Evolutionary conservation across 1,139 yeast genomes (phyloP).

Genomic region (Yamadazyma atlantica): DNA sequence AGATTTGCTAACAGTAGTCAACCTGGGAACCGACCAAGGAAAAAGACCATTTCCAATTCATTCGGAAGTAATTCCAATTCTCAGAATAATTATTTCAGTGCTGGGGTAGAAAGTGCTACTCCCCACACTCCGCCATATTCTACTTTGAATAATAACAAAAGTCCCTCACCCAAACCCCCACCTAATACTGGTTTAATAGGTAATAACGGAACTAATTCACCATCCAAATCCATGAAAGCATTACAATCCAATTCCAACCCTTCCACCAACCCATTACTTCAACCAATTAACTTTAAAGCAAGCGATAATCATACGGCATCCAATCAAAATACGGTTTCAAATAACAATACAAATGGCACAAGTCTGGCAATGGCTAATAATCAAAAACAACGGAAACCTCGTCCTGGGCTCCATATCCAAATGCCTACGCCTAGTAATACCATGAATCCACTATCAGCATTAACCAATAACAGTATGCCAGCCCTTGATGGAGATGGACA

Average conservation of each 20-base stretch:
- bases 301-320: conserved; percentile 6
- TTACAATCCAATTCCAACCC: conserved; percentile 40
- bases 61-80: conserved; percentile 19
- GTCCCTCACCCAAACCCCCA: conserved; percentile 45
- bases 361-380: conserved; percentile 3
- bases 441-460: conserved; percentile 33
- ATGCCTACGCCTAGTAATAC: conserved; percentile 49
- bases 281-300: conserved; percentile 56
- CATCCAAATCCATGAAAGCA: conserved; percentile 59
- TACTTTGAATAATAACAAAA: conserved; percentile 19
- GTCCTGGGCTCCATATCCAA: conserved; percentile 46
- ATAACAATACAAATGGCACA: not conserved
- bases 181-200: conserved; percentile 22
- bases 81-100: conserved; percentile 6
- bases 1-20: conserved; percentile 24
- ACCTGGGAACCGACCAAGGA: conserved; percentile 27
- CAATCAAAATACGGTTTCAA: not conserved
- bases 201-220: conserved; percentile 30
- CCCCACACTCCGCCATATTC: conserved; percentile 44
- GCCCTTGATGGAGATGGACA: conserved; percentile 17
- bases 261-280: conserved; percentile 52
- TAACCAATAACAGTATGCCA: conserved; percentile 22
- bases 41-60: conserved; percentile 42
- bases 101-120: conserved; percentile 12
- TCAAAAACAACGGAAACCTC: conserved; percentile 22